Conservation (phyloP, 129 eudicot genomes). For the Daucus carota region DNA sequence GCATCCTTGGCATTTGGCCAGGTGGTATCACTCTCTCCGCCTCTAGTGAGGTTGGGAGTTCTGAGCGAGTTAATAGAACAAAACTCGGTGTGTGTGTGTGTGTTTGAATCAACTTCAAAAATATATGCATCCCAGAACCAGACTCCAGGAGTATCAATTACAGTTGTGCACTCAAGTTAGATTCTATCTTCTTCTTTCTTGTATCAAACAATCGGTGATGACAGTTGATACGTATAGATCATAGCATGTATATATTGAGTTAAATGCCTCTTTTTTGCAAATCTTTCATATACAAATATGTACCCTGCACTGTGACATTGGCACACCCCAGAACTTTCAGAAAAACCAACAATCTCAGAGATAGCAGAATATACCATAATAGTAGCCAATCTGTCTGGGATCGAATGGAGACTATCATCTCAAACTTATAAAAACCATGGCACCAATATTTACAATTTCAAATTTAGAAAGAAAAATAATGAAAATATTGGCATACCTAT, state of each 20-base stretch:
- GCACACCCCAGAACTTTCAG: not conserved
- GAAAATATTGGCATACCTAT: not conserved
- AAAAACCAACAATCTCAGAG: not conserved
- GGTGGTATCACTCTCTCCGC: not conserved
- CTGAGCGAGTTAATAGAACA: not conserved
- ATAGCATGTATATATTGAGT: not conserved
- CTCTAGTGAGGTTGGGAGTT: not conserved
- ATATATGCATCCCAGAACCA: not conserved
- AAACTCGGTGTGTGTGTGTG: not conserved
- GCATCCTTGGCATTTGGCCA: not conserved
- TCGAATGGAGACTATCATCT: not conserved
- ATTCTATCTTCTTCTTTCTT: too few species aligned
- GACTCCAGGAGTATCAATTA: not conserved
- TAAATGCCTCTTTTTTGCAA: not conserved
- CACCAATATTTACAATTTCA: not conserved
- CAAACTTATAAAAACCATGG: not conserved
- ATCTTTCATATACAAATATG: not conserved
- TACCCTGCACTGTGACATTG: not conserved
- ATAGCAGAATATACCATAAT: not conserved
- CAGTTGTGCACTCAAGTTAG: not conserved
- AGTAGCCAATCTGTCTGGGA: not conserved
- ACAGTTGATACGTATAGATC: not conserved
- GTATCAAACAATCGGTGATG: not conserved
- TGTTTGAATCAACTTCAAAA: not conserved
- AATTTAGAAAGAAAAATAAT: not conserved